Base-by-base conservation (phyloP, 805 yeast genomes). In the Cyberlindnera misumaiensis region DNA sequence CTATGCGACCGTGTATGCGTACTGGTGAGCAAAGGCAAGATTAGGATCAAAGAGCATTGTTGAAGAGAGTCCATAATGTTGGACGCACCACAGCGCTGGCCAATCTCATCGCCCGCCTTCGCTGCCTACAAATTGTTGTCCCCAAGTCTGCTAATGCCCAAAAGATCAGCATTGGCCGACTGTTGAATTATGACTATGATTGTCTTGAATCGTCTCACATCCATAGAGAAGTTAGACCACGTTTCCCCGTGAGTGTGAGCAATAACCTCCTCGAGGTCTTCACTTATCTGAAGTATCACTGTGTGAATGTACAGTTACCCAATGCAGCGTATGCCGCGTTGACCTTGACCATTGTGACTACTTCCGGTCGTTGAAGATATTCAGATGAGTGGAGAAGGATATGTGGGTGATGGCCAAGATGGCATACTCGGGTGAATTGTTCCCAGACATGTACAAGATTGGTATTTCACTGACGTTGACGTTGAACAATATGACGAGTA, bases 361-460 rank as follows among this genome's bases (percentile, higher is more conserved):
- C 15, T 12, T 4, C 11, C 22, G 30, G 13, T 14, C 28, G 14
- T 11, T 9, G 35, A 40, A 9, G 13, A 14, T 15, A 35, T 30
- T 10, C 13, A 34, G 20, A 30, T 14, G 25, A 12, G 25, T 18
- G 13, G 27, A 22, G 14, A 13, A 10, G 16, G 22, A 22, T 11
- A 6, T 29, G 14, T 18, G 15, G 12, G 20, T 13, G 34, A 11
- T 20, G 5, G 16, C 11, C 5, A 11, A 18, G 27, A 22, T 18
- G 27, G 11, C 20, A 10, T 13, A 5, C 17, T 9, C 16, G 17
- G 20, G 34, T 9, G 34, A 32, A 16, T 5, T 22, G 13, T 26
- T 15, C 9, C 16, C 35, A n/a, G 34, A 42, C 26, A 8, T 34
- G 11, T 31, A 43, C 7, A 33, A 31, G 24, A 28, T 40, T 37